Conservation (phyloP, 306 rosid species). For the Cicer cuneatum region DNA sequence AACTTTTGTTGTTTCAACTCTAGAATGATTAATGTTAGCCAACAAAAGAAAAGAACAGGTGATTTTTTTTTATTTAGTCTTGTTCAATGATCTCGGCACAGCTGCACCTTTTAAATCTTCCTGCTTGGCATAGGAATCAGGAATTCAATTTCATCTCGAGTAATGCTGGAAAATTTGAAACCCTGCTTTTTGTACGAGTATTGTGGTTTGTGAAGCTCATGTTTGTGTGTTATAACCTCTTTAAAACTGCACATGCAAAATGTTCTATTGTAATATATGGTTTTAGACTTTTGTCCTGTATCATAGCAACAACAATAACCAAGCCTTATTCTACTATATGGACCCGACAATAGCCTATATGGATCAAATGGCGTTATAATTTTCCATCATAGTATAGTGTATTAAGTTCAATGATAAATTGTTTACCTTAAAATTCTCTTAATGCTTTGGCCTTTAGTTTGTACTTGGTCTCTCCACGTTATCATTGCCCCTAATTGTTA, state of each 20-base stretch:
- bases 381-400: slow-evolving; percentile 2
- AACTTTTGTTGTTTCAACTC: slow-evolving; percentile 19
- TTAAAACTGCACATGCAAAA: slow-evolving; percentile 25
- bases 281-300: background rate
- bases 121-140: background rate
- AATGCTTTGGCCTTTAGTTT: background rate
- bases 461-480: background rate
- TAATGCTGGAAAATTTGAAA: slow-evolving; percentile 13
- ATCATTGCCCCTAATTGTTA: background rate
- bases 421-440: background rate
- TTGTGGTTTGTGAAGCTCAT: background rate
- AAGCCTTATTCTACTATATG: background rate
- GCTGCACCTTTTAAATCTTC: slow-evolving; percentile 27
- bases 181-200: background rate
- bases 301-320: background rate
- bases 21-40: slow-evolving; percentile 29
- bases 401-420: slow-evolving; percentile 4
- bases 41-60: slow-evolving; percentile 24
- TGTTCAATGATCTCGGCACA: slow-evolving; percentile 4
- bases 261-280: slow-evolving; percentile 16
- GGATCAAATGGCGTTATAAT: background rate
- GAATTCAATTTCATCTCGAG: slow-evolving; percentile 35
- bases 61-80: slow-evolving; percentile 16
- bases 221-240: slow-evolving; percentile 23
- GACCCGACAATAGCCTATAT: background rate